phyloP scores from a whole-genome alignment of 2,329 filamentous ascomycete species.

The Lachnellula subtilissima region DNA sequence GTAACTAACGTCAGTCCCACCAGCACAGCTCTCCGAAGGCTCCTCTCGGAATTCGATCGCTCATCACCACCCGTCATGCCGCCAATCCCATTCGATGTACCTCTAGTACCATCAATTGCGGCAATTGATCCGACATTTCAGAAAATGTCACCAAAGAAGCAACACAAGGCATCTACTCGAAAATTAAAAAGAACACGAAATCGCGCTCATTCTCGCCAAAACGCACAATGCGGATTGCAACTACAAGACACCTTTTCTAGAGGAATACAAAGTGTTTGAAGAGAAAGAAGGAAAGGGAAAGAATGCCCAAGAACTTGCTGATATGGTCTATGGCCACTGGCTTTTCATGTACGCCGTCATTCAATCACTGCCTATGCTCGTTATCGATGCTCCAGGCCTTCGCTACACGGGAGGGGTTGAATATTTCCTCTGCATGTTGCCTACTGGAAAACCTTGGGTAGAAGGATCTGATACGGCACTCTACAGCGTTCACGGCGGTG shows the following conservation, averaged over 20 bases:
- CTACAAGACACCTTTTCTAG: conserved; percentile 57
- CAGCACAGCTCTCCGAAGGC: conserved; percentile 66
- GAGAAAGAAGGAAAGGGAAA: conserved; percentile 60
- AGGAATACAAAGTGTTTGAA: conserved; percentile 68
- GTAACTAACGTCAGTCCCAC: conserved; percentile 53
- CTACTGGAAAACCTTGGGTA: conserved; percentile 71
- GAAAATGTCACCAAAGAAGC: conserved; percentile 65
- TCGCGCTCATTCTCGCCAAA: conserved; percentile 69
- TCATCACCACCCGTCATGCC: conserved; percentile 86
- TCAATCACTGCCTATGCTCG: conserved; percentile 72
- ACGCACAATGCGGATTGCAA: conserved; percentile 76
- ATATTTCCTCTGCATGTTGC: conserved; percentile 75
- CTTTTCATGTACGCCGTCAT: conserved; percentile 75
- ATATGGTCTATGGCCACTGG: conserved; percentile 73
- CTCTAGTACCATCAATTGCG: conserved; percentile 67
- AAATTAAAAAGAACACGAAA: conserved; percentile 76
- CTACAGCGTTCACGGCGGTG: conserved; percentile 68
- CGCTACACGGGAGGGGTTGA: conserved; percentile 67
- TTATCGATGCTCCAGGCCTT: conserved; percentile 68
- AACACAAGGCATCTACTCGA: conserved; percentile 64
- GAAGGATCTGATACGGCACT: conserved; percentile 63
- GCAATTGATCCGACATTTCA: conserved; percentile 61
- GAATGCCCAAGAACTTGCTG: conserved; percentile 60
- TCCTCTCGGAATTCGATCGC: conserved; percentile 84
- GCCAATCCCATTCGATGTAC: conserved; percentile 84